Percentiles rank a stretch among this genome's conserved stretches.
Conservation (phyloP, 2,329 filamentous ascomycete genomes). For the Pyrenochaeta sp. region DNA sequence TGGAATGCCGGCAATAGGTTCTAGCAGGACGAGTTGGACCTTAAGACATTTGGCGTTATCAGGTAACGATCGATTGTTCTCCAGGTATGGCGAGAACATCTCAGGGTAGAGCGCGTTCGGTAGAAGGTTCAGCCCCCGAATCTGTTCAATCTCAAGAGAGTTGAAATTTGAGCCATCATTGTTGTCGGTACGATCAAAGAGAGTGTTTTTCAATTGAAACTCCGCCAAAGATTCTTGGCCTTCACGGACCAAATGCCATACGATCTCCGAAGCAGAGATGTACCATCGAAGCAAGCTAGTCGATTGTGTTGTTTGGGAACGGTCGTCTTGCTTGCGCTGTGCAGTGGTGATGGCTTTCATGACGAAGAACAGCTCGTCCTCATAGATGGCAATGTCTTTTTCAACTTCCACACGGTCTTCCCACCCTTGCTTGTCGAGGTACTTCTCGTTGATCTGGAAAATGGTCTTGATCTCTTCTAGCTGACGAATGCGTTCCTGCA, state of each 20-base stretch:
- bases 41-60: slow-evolving; percentile 83
- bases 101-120: slow-evolving; percentile 92
- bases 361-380: slow-evolving; percentile 98
- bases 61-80: slow-evolving; percentile 63
- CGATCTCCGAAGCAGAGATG: slow-evolving; percentile 92
- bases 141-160: slow-evolving; percentile 83
- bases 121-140: slow-evolving; percentile 88
- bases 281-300: slow-evolving; percentile 89
- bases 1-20: slow-evolving; percentile 95
- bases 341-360: slow-evolving; percentile 99
- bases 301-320: slow-evolving; percentile 66
- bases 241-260: slow-evolving; percentile 94
- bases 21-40: slow-evolving; percentile 97
- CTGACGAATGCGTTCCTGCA: slow-evolving; percentile 92
- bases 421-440: slow-evolving; percentile 89
- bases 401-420: slow-evolving; percentile 89
- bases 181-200: slow-evolving; percentile 96
- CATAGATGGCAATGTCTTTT: slow-evolving; percentile 84
- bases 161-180: slow-evolving; percentile 97
- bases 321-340: slow-evolving; percentile 81
- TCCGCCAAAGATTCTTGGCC: slow-evolving; percentile 88
- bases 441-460: slow-evolving; percentile 90
- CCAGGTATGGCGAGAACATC: slow-evolving; percentile 90
- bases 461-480: slow-evolving; percentile 95
- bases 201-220: slow-evolving; percentile 87